Percentiles rank a stretch among this genome's conserved stretches.
Conservation (phyloP, 345 rosid species). For the Eucalyptus decipiens region DNA sequence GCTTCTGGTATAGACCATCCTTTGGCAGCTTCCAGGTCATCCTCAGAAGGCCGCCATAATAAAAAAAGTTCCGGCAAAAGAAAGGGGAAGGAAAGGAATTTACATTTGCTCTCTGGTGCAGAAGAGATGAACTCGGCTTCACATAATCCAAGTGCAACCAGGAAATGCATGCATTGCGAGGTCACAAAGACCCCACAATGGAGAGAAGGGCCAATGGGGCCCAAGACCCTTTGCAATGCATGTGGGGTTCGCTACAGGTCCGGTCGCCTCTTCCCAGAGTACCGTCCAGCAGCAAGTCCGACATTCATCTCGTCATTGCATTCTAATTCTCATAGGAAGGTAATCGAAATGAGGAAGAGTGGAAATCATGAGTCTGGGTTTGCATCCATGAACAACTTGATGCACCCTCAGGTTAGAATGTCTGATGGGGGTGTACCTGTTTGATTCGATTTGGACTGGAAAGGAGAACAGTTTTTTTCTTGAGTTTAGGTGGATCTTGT, state of each 20-base stretch:
- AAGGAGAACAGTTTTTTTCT: neutral
- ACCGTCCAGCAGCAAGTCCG: slow-evolving; percentile 89
- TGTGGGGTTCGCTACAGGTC: slow-evolving; percentile 90
- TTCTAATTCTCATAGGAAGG: slow-evolving; percentile 77
- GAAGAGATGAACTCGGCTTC: slow-evolving; percentile 5
- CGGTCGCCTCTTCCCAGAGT: slow-evolving; percentile 81
- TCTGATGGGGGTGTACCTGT: slow-evolving; percentile 12
- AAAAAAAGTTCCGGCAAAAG: slow-evolving; percentile 20
- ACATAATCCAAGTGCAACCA: slow-evolving; percentile 2
- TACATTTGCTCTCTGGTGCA: slow-evolving; percentile 7
- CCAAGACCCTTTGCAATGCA: slow-evolving; percentile 92
- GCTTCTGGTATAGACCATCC: slow-evolving; percentile 1
- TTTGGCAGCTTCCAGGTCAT: slow-evolving; percentile 12
- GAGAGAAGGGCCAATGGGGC: slow-evolving; percentile 93
- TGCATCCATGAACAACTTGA: neutral
- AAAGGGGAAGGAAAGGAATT: slow-evolving; percentile 23
- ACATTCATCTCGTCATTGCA: slow-evolving; percentile 55
- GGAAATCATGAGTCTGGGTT: neutral
- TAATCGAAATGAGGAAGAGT: slow-evolving; percentile 69
- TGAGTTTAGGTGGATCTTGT: slow-evolving; percentile 6
- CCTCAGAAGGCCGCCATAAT: slow-evolving; percentile 11
- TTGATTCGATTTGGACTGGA: neutral
- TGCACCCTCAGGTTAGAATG: neutral
- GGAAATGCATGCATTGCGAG: slow-evolving; percentile 72
- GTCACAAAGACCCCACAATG: slow-evolving; percentile 82